Evolutionary conservation across 192 early-diverging fungal genomes (phyloP).

Genomic region (Rhizophagus clarus): DNA sequence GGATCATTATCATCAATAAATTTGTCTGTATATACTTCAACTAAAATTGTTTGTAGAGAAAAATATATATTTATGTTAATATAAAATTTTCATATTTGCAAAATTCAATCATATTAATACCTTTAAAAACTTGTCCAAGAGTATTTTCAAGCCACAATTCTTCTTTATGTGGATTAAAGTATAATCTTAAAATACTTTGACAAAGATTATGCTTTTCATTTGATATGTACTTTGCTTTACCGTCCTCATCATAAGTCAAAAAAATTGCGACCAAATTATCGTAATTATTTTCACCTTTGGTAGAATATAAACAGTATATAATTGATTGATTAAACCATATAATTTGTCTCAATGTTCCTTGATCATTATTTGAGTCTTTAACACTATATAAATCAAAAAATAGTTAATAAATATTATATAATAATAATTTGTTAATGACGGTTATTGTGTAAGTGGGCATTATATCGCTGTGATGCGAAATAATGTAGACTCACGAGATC

Average conservation of each 20-base stretch:
- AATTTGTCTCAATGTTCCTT: constrained; percentile 32
- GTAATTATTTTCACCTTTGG: background rate
- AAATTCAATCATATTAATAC: background rate
- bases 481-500: too few relatives aligned
- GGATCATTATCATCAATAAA: background rate
- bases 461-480: too few relatives aligned
- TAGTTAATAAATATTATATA: background rate
- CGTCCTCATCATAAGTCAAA: background rate
- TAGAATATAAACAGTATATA: constrained; percentile 31
- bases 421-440: too few relatives aligned
- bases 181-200: background rate
- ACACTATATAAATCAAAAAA: background rate
- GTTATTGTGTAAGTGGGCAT: too few relatives aligned
- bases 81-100: background rate
- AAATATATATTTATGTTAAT: background rate
- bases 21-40: background rate
- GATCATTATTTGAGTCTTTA: constrained; percentile 32
- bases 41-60: background rate
- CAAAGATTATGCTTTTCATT: background rate
- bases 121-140: background rate
- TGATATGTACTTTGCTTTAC: background rate
- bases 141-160: background rate
- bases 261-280: background rate
- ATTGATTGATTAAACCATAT: constrained; percentile 38
- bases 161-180: background rate